Evolutionary conservation across 257 asterid genomes (phyloP).

Genomic region (Anisodus acutangulus): DNA sequence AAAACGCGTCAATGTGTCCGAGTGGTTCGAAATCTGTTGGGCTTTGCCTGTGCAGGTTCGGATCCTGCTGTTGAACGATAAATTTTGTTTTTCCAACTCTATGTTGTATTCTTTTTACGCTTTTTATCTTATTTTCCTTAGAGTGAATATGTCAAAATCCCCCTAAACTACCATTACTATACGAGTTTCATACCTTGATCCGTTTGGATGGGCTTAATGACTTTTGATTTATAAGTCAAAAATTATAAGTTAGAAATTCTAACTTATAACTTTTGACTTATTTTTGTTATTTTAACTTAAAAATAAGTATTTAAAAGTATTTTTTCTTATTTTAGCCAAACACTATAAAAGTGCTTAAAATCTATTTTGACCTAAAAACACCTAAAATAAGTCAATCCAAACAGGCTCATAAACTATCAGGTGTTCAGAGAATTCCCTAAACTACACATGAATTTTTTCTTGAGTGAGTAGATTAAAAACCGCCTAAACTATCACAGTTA

Average conservation of each 20-base stretch:
- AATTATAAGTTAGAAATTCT: too few relatives aligned
- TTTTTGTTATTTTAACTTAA: too few relatives aligned
- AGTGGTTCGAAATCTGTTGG: slow-evolving; percentile 31
- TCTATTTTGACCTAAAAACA: too few relatives aligned
- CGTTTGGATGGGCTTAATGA: too few relatives aligned
- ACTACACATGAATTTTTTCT: neutral
- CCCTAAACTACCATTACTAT: neutral
- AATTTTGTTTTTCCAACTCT: neutral
- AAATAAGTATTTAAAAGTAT: too few relatives aligned
- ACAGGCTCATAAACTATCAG: too few relatives aligned
- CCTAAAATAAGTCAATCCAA: too few relatives aligned
- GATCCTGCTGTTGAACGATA: slow-evolving; percentile 17
- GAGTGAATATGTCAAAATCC: neutral
- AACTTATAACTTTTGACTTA: too few relatives aligned
- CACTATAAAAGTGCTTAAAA: too few relatives aligned
- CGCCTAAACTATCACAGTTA: neutral
- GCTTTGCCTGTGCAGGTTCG: slow-evolving; percentile 28
- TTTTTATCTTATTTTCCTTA: neutral
- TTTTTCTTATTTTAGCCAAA: too few relatives aligned
- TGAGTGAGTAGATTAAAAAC: neutral
- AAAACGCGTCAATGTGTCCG: neutral
- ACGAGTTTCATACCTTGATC: neutral
- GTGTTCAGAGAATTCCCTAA: too few relatives aligned
- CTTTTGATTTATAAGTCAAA: too few relatives aligned
- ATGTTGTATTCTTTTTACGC: neutral